Percentiles rank a stretch among this genome's conserved stretches.
Conservation (phyloP, 345 rosid genomes). For the Hirschfeldia incana region DNA sequence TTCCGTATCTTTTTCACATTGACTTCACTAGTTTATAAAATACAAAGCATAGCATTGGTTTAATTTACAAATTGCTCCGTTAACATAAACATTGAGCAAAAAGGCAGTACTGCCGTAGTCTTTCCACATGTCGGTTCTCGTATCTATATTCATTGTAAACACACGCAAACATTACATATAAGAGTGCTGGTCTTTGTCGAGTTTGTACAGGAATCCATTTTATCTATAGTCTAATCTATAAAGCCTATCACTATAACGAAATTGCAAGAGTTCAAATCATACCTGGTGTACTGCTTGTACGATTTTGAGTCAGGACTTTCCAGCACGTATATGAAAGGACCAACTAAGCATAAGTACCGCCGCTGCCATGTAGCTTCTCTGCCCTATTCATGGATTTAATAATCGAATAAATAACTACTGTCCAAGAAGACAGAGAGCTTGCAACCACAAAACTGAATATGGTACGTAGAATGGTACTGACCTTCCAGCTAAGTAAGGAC, state of each 20-base stretch:
- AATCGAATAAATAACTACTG: slow-evolving; percentile 14
- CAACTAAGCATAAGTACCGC: slow-evolving; percentile 83
- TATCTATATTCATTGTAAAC: not conserved
- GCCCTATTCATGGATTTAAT: slow-evolving; percentile 57
- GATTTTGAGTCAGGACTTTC: slow-evolving; percentile 74
- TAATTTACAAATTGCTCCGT: slow-evolving; percentile 1
- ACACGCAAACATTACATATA: slow-evolving; percentile 15
- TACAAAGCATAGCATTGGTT: not conserved
- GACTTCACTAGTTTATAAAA: slow-evolving; percentile 5
- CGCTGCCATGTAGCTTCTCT: slow-evolving; percentile 96
- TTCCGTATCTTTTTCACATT: slow-evolving; percentile 3
- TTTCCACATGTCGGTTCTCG: not conserved
- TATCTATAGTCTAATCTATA: slow-evolving; percentile 1
- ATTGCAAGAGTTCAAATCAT: slow-evolving; percentile 22
- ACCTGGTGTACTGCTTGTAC: slow-evolving; percentile 91
- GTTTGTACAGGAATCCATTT: slow-evolving; percentile 20
- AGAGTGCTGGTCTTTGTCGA: not conserved
- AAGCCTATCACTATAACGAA: slow-evolving; percentile 31
- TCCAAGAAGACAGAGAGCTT: slow-evolving; percentile 15
- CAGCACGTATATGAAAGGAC: slow-evolving; percentile 81
- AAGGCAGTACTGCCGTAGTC: slow-evolving; percentile 6
- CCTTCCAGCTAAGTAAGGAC: slow-evolving; percentile 81
- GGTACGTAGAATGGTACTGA: slow-evolving; percentile 37
- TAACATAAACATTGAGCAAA: slow-evolving; percentile 22
- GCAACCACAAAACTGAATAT: slow-evolving; percentile 10